Base-by-base conservation (phyloP, 257 asterid species). In the Lavandula angustifolia region DNA sequence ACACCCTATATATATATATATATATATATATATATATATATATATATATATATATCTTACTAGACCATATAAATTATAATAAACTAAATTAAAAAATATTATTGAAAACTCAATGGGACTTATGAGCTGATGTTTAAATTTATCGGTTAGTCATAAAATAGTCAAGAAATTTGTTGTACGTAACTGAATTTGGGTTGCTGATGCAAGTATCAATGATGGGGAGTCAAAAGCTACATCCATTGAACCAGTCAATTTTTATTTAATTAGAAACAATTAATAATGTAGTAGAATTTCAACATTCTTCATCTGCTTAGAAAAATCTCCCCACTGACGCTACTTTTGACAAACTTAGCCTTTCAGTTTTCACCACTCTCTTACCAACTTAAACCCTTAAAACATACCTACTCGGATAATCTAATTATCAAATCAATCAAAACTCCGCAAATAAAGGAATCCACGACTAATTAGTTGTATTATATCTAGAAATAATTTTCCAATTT, bases 281-380 rank as follows among this genome's bases (percentile, higher is more conserved):
- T 40, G 64, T 4, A 42, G 13, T 43, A 22, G 22, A 60, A 62
- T 62, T 33, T 62, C 68, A 33, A 62, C 56, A 33, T 62, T 62
- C 68, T 33, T 9, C 46, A 47, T 62, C 68, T 62, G 7, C 68
- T 43, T n/a, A 43, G 54, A 60, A 43, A 64, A 64, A 52, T 38
- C 42, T 10, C 40, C 31, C 71, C 71, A 29, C 12, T 31, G 13
- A 32, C 63, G 54, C 42, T 41, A 27, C 56, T 43, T 66, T 66
- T 66, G 47, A 54, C 55, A n/a, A 54, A 41, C 1, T 38, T 46
- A 29, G 42, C 22, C 14, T 22, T 37, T 14, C 53, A 35, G 1
- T 38, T 37, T 40, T 40, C 62, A 40, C 49, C 54, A n/a, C 49
- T 14, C 8, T 47, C 40, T 3, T 18, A 64, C 61, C 61, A 64